A percentile compares a stretch with the other conserved stretches of the same genome.
These are phyloP conservation scores for Schizophyllum commune DNA, from an alignment of 1,284 basidiomycete genomes.

Conservation along the genomic window DNA sequence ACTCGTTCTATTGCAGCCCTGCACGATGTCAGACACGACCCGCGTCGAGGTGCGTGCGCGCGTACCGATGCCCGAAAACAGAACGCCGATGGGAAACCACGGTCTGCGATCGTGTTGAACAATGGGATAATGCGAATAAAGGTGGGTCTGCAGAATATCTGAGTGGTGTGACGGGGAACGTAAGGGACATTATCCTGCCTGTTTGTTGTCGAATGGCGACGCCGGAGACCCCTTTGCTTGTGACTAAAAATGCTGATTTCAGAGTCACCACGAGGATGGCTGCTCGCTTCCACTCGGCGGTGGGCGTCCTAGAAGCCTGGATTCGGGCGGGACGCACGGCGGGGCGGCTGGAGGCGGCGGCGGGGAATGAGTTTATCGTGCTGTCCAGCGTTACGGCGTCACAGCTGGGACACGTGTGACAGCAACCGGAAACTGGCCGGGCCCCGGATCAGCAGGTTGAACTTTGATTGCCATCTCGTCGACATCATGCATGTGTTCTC, in stretches of 20 bases:
- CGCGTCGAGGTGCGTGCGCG: background rate
- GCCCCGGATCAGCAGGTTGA: background rate
- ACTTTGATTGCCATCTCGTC: background rate
- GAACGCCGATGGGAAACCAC: background rate
- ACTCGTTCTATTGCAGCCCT: background rate
- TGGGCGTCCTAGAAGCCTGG: background rate
- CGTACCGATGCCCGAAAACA: background rate
- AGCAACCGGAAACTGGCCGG: background rate
- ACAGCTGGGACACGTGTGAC: background rate
- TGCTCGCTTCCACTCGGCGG: too few species aligned
- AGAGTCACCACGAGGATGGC: too few species aligned
- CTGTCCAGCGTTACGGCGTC: background rate
- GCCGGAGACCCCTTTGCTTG: background rate
- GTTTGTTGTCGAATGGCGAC: background rate
- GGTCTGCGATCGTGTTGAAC: background rate
- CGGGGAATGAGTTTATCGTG: background rate
- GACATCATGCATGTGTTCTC: slow-evolving; percentile 29
- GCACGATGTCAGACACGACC: background rate
- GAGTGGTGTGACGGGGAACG: background rate
- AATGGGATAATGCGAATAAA: background rate
- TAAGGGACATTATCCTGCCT: background rate
- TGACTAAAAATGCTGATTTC: background rate
- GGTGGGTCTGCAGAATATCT: background rate
- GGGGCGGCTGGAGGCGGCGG: background rate
- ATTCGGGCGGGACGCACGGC: background rate